These are phyloP conservation scores for Chenopodium berlandieri DNA, from an alignment of 148 eudicot genomes.

Conservation along the genomic window DNA sequence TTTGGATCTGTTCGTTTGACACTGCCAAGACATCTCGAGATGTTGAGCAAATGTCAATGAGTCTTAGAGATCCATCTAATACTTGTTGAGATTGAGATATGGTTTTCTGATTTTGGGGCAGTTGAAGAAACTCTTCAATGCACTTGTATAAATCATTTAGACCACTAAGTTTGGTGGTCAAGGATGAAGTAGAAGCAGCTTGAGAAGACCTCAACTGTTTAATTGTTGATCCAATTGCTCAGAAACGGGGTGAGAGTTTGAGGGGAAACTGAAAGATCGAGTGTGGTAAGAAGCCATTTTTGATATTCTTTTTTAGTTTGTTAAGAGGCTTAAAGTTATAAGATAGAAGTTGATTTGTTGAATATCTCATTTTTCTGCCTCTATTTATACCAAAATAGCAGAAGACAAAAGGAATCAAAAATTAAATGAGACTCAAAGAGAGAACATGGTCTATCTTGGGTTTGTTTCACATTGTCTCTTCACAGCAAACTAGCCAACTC, in stretches of 20 bases:
- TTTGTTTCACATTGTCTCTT: not conserved
- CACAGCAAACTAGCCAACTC: not conserved
- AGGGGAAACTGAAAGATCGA: slow-evolving; percentile 30
- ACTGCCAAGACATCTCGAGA: slow-evolving; percentile 26
- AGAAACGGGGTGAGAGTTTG: slow-evolving; percentile 18
- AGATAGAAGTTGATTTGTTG: slow-evolving; percentile 7
- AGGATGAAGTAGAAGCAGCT: slow-evolving; percentile 31
- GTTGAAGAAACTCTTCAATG: slow-evolving; percentile 31
- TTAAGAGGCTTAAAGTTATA: not conserved
- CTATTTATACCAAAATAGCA: slow-evolving; percentile 6
- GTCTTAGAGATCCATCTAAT: slow-evolving; percentile 30
- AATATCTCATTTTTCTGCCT: not conserved
- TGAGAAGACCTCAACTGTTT: slow-evolving; percentile 26
- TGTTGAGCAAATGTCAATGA: slow-evolving; percentile 31
- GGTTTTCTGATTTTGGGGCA: slow-evolving; percentile 19
- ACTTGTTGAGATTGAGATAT: slow-evolving; percentile 6
- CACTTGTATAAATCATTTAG: slow-evolving; percentile 20
- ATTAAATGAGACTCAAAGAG: not conserved
- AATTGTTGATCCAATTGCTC: slow-evolving; percentile 14
- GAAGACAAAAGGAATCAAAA: slow-evolving; percentile 13
- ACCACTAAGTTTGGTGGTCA: slow-evolving; percentile 21
- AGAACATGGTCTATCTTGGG: not conserved
- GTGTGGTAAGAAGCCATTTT: slow-evolving; percentile 24
- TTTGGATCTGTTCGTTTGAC: slow-evolving; percentile 23
- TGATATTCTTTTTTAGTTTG: not conserved